Evolutionary conservation across 495 filamentous ascomycete genomes (phyloP), one percentile per base, ranked within the genome.

Genomic region (Aspergillus panamensis): DNA sequence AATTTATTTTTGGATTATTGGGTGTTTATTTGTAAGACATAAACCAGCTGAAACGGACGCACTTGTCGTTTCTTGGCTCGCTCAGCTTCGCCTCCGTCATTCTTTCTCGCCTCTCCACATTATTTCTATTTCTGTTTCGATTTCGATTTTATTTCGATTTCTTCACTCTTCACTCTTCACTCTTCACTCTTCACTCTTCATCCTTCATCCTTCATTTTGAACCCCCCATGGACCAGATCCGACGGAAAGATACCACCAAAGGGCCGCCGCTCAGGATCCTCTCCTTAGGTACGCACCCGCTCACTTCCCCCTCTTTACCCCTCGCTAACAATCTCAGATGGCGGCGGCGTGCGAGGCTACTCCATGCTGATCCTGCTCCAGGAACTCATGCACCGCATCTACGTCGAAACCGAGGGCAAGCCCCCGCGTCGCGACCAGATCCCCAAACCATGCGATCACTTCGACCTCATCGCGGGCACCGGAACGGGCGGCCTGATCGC

Each of bases 361-460:
- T 97, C 92, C 49, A 96, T 96, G 82, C 86, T 96, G 67, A 89
- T 96, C 60, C 87, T 97, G 55, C 84, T 98, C 53, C 90, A 95
- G 78, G 92, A 96, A 76, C 80, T 98, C 43, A 98, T 98, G 94
- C 88, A 96, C 73, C 82, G 87, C 35, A 90, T 88, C 7, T 96
- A 92, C 67, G 89, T 94, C 68, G 89, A 94, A 74, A 76, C 69
- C 57, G 87, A 95, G 73, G 90, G 91, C 29, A 82, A 86, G 61
- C 89, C 92, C 14, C 91, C 92, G 50, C 84, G 85, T 53, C 84
- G 89, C 66, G 84, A 91, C 62, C 85, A 97, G 64, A 93, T 97
- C 20, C 94, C 95, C 25, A 96, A 96, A 64, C 94, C 94, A 59
- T 96, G 91, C 84, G 95, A 98, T 60, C 90, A 97, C 71, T 98